Percentiles rank a stretch among this genome's conserved stretches.
Conservation (phyloP, 2,329 filamentous ascomycete species). For the Alternaria atra region DNA sequence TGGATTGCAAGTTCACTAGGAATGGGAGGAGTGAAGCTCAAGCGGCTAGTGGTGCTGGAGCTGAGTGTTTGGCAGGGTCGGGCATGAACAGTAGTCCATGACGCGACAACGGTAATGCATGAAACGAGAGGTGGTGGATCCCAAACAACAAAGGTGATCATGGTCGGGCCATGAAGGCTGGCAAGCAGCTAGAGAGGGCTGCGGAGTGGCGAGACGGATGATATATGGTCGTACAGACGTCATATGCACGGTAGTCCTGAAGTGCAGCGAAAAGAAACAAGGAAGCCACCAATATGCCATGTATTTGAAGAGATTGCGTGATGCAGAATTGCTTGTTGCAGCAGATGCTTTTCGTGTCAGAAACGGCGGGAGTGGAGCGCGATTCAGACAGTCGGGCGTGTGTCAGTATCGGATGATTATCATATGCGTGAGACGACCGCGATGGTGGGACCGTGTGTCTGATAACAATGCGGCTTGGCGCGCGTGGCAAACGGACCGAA, state of each 20-base stretch:
- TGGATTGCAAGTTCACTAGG: slow-evolving; percentile 1
- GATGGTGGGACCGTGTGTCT: slow-evolving; percentile 1
- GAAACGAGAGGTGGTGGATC: slow-evolving; percentile 31
- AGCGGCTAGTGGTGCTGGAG: slow-evolving; percentile 2
- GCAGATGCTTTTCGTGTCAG: slow-evolving; percentile 14
- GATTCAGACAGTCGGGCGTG: not conserved
- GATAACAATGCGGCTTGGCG: not conserved
- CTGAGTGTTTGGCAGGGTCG: slow-evolving; percentile 7
- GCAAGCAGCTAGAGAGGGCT: not conserved
- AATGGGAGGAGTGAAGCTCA: not conserved
- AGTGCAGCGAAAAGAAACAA: slow-evolving; percentile 3
- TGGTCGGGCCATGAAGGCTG: slow-evolving; percentile 17
- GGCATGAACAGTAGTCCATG: slow-evolving; percentile 23
- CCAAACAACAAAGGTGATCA: slow-evolving; percentile 16
- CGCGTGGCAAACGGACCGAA: slow-evolving; percentile 7
- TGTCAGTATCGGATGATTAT: slow-evolving; percentile 3
- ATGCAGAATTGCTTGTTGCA: slow-evolving; percentile 5
- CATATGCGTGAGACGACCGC: not conserved
- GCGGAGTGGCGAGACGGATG: not conserved
- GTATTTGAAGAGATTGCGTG: not conserved
- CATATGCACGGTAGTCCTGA: not conserved
- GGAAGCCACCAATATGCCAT: not conserved
- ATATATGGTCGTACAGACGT: not conserved
- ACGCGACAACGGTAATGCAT: slow-evolving; percentile 42
- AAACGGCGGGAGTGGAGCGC: not conserved